Conservation (phyloP, 1,284 basidiomycete species). For the Taiwanofungus camphoratus region DNA sequence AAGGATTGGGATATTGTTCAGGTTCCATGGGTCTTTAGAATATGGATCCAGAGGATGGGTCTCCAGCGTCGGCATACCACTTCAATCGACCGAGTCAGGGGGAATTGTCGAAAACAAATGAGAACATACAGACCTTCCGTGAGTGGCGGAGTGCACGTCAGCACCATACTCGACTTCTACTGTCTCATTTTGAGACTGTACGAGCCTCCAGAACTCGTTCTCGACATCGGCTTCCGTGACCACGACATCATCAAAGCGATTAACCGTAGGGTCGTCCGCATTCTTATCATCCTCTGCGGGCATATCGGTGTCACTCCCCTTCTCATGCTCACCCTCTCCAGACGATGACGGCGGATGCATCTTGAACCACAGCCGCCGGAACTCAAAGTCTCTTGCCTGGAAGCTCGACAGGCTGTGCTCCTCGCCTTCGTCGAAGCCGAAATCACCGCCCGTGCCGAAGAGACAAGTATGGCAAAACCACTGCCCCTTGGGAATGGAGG, state of each 20-base stretch:
- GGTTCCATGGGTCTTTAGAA: conserved; percentile 92
- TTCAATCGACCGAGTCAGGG: conserved; percentile 29
- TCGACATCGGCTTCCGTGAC: conserved; percentile 91
- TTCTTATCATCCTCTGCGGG: conserved; percentile 28
- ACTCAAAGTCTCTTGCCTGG: conserved; percentile 86
- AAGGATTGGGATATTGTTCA: conserved; percentile 95
- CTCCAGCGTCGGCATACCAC: conserved; percentile 93
- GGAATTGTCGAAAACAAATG: background rate
- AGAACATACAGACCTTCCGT: conserved; percentile 71
- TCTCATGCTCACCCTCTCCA: conserved; percentile 8
- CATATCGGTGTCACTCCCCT: conserved; percentile 1
- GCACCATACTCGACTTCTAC: conserved; percentile 99
- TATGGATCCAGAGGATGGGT: conserved; percentile 86
- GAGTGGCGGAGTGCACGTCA: conserved; percentile 95
- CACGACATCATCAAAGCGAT: conserved; percentile 54
- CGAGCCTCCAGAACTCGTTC: conserved; percentile 95
- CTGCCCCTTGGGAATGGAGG: conserved; percentile 82
- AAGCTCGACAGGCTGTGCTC: conserved; percentile 92
- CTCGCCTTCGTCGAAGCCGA: conserved; percentile 97
- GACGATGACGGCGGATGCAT: conserved; percentile 56
- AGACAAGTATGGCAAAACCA: conserved; percentile 98
- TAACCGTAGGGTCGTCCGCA: conserved; percentile 39
- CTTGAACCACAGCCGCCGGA: conserved; percentile 86
- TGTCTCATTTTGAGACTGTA: conserved; percentile 84
- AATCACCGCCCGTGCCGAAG: conserved; percentile 93